Evolutionary conservation across 805 yeast genomes (phyloP), one percentile per base, ranked within the genome.

Genomic region (Kuraishia piskuri): DNA sequence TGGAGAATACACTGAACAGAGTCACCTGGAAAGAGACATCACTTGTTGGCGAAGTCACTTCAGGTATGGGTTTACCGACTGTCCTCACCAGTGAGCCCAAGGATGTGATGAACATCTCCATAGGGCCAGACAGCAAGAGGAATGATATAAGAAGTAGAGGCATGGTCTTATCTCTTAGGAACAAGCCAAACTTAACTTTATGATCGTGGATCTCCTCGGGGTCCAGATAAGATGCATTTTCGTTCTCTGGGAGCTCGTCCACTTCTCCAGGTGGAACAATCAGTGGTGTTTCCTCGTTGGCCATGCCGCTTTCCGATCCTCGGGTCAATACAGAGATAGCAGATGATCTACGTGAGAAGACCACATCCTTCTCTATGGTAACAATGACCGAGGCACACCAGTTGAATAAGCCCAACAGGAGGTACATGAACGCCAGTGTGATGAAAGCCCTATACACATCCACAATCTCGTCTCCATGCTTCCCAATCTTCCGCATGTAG

Each of bases 101-200:
- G 63, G 90, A 88, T 53, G 90, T 87, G 57, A 88, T 81, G 66
- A 80, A 90, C 75, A 89, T 82, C 61, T 91, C 98, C 54, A 88
- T 71, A 0, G 96, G 92, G 0, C 98, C 98, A 24, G 88, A 68
- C 36, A 84, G 76, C 49, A 89, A 68, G 24, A 90, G 72, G 52
- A 90, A 75, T 10, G 90, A 77, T 2, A 77, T 55, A 23, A 87
- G 72, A n/a, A 89, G 68, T 1, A 85, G 55, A 74, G 88, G 84
- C 49, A 89, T 79, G 1, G 85, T 75, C 22, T 73, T 73, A 59
- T 86, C 90, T 26, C 67, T 66, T 49, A 84, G 64, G 58, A 70
- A 70, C 0, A 26, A 46, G 22, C 53, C 58, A 52, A 68, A 69
- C 50, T 61, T 64, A 1, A 52, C 52, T 21, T 61, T 61, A 49